Conservation (phyloP, 495 filamentous ascomycete genomes). For the Parathielavia hyrcaniae region DNA sequence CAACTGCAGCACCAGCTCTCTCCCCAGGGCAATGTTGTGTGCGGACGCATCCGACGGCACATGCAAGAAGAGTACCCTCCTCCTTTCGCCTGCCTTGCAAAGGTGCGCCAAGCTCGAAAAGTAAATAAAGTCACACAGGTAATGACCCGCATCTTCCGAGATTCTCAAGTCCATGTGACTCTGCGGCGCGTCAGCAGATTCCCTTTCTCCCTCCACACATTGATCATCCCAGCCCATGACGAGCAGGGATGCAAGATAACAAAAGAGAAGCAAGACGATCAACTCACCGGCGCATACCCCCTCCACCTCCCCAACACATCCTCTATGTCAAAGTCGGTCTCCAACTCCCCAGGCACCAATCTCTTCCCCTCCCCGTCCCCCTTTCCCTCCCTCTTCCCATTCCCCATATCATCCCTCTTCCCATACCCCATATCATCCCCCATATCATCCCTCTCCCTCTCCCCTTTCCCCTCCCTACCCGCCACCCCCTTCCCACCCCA, state of each 20-base stretch:
- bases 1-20: slow-evolving; percentile 58
- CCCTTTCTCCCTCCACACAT: no score
- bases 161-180: slow-evolving; percentile 50
- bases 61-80: slow-evolving; percentile 69
- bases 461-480: slow-evolving; percentile 28
- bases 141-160: slow-evolving; percentile 72
- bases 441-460: not conserved
- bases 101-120: slow-evolving; percentile 63
- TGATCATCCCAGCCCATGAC: not conserved
- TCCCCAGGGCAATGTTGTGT: slow-evolving; percentile 52
- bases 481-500: slow-evolving; percentile 42
- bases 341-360: slow-evolving; percentile 38
- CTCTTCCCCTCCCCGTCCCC: slow-evolving; percentile 16
- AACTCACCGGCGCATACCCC: slow-evolving; percentile 31
- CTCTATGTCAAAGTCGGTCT: slow-evolving; percentile 47
- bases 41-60: slow-evolving; percentile 58
- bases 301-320: slow-evolving; percentile 54
- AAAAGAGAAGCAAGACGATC: not conserved
- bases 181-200: slow-evolving; percentile 22
- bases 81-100: slow-evolving; percentile 43
- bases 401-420: slow-evolving; percentile 43
- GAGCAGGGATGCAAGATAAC: not conserved
- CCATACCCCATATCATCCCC: slow-evolving; percentile 49
- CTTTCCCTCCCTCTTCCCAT: slow-evolving; percentile 24
- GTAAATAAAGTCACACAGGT: slow-evolving; percentile 82